These are phyloP conservation scores for Lentinula sp. DNA, from an alignment of 768 basidiomycete species.

Conservation along the genomic window DNA sequence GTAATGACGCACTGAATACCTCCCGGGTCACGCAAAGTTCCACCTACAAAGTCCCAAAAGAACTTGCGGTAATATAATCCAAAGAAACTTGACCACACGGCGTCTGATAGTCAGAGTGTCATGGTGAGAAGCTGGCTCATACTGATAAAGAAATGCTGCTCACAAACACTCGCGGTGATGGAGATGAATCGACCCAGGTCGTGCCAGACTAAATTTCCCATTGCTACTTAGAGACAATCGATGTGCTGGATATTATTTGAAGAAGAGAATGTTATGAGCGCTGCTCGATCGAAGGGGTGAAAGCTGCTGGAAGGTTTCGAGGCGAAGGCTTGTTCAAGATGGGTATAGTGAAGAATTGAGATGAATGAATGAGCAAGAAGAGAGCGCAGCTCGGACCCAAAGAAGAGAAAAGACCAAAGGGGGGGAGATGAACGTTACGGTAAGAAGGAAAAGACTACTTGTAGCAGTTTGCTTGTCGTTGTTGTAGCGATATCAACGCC, in stretches of 20 bases:
- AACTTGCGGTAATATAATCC: slow-evolving; percentile 86
- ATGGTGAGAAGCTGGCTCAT: neutral
- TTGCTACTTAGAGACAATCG: slow-evolving; percentile 24
- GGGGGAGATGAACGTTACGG: slow-evolving; percentile 14
- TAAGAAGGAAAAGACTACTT: neutral
- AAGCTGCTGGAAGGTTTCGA: neutral
- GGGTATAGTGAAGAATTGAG: slow-evolving; percentile 14
- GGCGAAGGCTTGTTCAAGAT: slow-evolving; percentile 14
- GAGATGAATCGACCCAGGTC: slow-evolving; percentile 66
- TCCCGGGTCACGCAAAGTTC: slow-evolving; percentile 70
- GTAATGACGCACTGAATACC: slow-evolving; percentile 60
- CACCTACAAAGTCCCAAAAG: slow-evolving; percentile 94
- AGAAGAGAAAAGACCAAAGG: slow-evolving; percentile 16
- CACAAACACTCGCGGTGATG: slow-evolving; percentile 67
- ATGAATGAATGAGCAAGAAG: slow-evolving; percentile 21
- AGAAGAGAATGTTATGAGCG: slow-evolving; percentile 14
- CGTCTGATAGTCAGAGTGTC: slow-evolving; percentile 38
- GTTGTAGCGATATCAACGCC: neutral
- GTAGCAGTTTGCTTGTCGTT: neutral
- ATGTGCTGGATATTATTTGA: slow-evolving; percentile 10
- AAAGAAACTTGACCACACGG: slow-evolving; percentile 77
- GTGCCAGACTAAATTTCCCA: slow-evolving; percentile 84
- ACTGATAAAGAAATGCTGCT: slow-evolving; percentile 24
- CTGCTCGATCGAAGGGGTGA: slow-evolving; percentile 14
- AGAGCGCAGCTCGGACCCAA: slow-evolving; percentile 31